Base-by-base conservation (phyloP, 805 yeast genomes). In the Torulaspora delbrueckii region DNA sequence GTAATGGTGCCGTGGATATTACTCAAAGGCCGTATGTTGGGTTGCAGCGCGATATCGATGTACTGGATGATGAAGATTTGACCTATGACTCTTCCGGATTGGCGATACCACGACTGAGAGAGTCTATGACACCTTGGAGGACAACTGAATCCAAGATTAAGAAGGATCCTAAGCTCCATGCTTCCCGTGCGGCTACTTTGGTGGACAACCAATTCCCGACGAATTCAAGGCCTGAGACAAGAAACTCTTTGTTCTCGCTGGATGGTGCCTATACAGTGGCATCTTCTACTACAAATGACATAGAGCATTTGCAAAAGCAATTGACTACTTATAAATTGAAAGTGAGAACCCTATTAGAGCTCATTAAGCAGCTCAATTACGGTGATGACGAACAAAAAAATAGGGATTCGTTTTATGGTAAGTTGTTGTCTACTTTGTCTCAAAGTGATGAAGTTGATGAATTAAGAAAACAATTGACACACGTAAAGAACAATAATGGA, bases 291-390 rank as follows among this genome's bases (percentile, higher is more conserved):
- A 52, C 52, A 8, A 39, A 40, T 16, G 75, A 71, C 47, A 51
- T 70, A 24, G 71, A 69, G 43, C 60, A 61, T n/a, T 48, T 76
- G 37, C 60, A 69, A 41, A 60, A 61, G 38, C 73, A 75, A 40
- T 50, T 77, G 10, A 74, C 74, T 8, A 64, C 66, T 9, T 66
- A 73, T 30, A 73, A 70, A 47, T 60, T 66, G 18, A 70, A 63
- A 42, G 59, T 65, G 3, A 53, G 60, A 19, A 56, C 70, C 0
- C 45, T 70, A 8, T 59, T 65, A 25, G 73, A 70, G 43, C 40
- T 62, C 22, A 47, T 62, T 8, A 59, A 57, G 37, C 60, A 57
- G 37, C 43, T 52, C 13, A 50, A 53, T 37, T 45, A 38, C 25
- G 43, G 36, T 9, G 48, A 50, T 30, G 30, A 40, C 28, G 44